phyloP scores from a whole-genome alignment of 1,284 basidiomycete genomes.

The Golubevia pallescens region DNA sequence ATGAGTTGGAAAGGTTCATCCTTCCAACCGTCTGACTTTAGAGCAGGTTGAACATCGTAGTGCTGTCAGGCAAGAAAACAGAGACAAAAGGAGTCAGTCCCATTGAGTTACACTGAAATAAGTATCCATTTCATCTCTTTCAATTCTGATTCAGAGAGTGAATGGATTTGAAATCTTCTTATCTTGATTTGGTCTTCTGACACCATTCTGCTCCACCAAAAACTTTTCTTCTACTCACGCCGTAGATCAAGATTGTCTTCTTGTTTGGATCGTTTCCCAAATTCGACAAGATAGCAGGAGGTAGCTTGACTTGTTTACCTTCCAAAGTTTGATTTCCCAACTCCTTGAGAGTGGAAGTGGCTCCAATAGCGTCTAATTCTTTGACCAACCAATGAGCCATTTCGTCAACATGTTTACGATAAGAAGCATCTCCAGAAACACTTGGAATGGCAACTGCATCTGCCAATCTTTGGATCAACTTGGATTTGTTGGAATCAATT shows the following conservation, averaged over 20 bases:
- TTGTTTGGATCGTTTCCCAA: conserved; percentile 79
- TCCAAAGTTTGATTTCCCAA: conserved; percentile 81
- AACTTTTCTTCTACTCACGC: conserved; percentile 51
- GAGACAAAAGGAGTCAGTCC: not conserved
- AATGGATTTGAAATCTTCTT: not conserved
- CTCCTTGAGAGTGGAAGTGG: conserved; percentile 41
- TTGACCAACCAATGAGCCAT: conserved; percentile 60
- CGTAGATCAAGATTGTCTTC: conserved; percentile 89
- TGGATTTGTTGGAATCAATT: conserved; percentile 54
- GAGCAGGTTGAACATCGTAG: conserved; percentile 67
- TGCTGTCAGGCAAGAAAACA: conserved; percentile 24
- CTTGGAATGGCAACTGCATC: conserved; percentile 59
- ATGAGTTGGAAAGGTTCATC: conserved; percentile 83
- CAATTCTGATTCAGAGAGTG: not conserved
- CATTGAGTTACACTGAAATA: not conserved
- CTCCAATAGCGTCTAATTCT: conserved; percentile 50
- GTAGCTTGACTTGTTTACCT: conserved; percentile 77
- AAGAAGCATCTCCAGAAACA: conserved; percentile 57
- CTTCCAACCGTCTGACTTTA: conserved; percentile 84
- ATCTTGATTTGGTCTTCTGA: not conserved
- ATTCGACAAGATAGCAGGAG: conserved; percentile 82
- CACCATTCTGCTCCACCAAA: not conserved
- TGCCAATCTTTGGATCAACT: conserved; percentile 46
- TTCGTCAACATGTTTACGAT: conserved; percentile 54
- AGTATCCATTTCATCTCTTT: too few relatives aligned